Base-by-base conservation (phyloP, 345 rosid species). In the Lagerstroemia speciosa region DNA sequence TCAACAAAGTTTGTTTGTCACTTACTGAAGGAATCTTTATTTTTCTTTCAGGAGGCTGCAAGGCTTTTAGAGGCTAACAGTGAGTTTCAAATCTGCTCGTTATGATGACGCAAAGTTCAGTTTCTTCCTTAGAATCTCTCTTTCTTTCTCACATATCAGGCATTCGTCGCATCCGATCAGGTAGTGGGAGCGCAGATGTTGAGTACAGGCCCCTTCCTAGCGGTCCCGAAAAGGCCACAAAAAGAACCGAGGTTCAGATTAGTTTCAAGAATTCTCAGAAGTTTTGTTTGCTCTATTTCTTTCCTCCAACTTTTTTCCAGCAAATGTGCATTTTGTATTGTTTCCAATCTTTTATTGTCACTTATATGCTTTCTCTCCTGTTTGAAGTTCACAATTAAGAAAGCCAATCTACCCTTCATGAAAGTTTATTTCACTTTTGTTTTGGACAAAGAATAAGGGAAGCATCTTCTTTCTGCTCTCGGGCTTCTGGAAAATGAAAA, bases 181-280 rank as follows among this genome's bases (percentile, higher is more conserved):
- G 71, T 48, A 43, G 64, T 53, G 69, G 55, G 53, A 34, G 33
- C 73, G 72, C 50, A 7, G 80, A 62, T 41, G 72, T 73, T 22
- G 81, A 80, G 33, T 76, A 75, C 71, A 68, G 50, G 37, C 73
- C 80, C 65, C 75, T 76, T 38, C 78, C 80, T 14, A 66, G 75
- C 12, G 79, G 75, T 65, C 77, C 84, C 0, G 41, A 33, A 26
- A 58, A 46, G 66, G 75, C 69, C 53, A 20, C 5, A 10, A 61
- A 41, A 36, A 74, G 73, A 48, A 40, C 41, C 0, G 78, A 78
- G 75, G 80, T 71, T 48, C 26, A 74, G 45, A 64, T 8, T 24
- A 58, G 32, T 11, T 24, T 31, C 29, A 22, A 52, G 27, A 22
- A 4, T 52, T 52, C 4, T 52, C 27, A n/a, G 27, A 52, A 52